phyloP scores from a whole-genome alignment of 768 basidiomycete genomes.

The Russula sp. region DNA sequence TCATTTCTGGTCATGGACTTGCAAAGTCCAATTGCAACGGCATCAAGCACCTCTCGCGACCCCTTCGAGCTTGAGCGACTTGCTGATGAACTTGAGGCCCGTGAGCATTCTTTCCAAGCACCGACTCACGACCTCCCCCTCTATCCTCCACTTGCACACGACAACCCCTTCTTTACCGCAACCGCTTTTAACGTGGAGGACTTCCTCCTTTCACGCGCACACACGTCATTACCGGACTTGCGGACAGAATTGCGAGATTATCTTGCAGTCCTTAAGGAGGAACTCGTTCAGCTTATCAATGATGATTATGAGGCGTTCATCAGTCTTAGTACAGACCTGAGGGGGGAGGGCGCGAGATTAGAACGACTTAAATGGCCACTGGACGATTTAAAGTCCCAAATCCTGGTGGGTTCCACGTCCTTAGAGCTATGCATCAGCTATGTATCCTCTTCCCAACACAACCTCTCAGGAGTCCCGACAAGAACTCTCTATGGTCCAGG shows the following conservation, averaged over 20 bases:
- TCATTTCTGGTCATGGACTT: constrained; percentile 1
- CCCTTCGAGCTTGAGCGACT: constrained; percentile 64
- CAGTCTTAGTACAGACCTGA: constrained; percentile 85
- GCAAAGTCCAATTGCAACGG: constrained; percentile 5
- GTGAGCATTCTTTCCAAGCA: constrained; percentile 36
- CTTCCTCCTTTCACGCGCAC: constrained; percentile 80
- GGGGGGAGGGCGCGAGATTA: constrained; percentile 74
- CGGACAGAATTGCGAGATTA: constrained; percentile 85
- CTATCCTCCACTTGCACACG: constrained; percentile 69
- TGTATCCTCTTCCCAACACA: neutral
- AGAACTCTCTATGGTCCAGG: constrained; percentile 60
- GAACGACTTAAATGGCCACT: constrained; percentile 64
- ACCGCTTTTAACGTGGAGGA: constrained; percentile 72
- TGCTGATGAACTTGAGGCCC: constrained; percentile 59
- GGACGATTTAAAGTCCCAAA: constrained; percentile 49
- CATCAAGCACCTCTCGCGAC: constrained; percentile 31
- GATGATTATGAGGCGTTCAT: constrained; percentile 98
- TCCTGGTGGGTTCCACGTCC: constrained; percentile 46
- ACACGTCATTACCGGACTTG: constrained; percentile 81
- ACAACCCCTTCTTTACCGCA: constrained; percentile 63
- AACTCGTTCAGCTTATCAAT: constrained; percentile 92
- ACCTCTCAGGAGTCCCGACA: constrained; percentile 47
- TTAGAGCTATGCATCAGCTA: neutral
- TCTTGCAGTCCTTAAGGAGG: constrained; percentile 76
- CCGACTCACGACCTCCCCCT: constrained; percentile 47